Percentiles rank a stretch among this genome's conserved stretches.
Evolutionary conservation across 805 yeast species (phyloP).

Genomic region (Cyberlindnera lachancei): DNA sequence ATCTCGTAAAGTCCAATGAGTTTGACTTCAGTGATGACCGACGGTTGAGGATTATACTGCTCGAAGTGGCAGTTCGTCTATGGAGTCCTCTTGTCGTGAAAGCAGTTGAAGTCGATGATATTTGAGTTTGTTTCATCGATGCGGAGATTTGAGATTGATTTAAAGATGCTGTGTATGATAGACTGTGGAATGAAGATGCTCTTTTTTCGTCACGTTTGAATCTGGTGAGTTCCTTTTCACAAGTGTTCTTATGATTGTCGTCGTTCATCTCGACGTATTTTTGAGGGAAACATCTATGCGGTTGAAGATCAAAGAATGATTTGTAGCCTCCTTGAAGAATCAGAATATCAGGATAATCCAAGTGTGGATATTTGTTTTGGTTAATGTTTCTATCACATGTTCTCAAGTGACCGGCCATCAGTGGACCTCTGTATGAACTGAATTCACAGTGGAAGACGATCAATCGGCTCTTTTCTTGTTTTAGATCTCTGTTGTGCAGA

Average conservation of each 20-base stretch:
- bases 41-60: constrained; percentile 14
- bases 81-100: constrained; percentile 9
- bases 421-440: constrained; percentile 88
- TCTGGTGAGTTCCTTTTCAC: constrained; percentile 46
- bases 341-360: constrained; percentile 83
- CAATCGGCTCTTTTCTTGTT: constrained; percentile 32
- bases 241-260: constrained; percentile 38
- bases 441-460: constrained; percentile 93
- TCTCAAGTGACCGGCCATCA: constrained; percentile 81
- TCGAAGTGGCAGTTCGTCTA: constrained; percentile 20
- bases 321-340: constrained; percentile 90
- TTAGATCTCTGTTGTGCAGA: constrained; percentile 20
- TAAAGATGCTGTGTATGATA: constrained; percentile 17
- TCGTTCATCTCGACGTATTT: constrained; percentile 85
- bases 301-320: constrained; percentile 55
- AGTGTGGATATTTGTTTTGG: constrained; percentile 66
- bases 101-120: constrained; percentile 3
- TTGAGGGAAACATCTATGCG: constrained; percentile 61
- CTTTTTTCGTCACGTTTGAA: constrained; percentile 40
- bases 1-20: constrained; percentile 12
- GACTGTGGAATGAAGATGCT: constrained; percentile 28
- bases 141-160: neutral
- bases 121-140: neutral
- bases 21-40: constrained; percentile 14
- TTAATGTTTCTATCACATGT: constrained; percentile 74